Conservation (phyloP, 129 eudicot species). For the Flaveria linearis region DNA sequence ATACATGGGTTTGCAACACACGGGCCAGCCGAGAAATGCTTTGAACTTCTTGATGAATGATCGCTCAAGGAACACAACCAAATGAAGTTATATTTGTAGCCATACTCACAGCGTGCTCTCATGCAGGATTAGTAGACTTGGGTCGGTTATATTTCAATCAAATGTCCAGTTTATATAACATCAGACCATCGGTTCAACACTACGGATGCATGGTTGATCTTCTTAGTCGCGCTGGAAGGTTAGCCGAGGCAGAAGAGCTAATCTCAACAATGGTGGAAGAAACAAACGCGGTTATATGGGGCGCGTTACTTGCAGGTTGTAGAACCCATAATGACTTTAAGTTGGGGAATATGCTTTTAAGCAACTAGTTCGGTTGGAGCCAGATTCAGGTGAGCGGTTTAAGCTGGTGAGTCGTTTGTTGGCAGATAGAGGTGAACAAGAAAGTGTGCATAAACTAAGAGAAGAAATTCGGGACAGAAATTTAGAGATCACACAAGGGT, state of each 20-base stretch:
- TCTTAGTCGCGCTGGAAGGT: slow-evolving; percentile 48
- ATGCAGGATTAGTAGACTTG: slow-evolving; percentile 43
- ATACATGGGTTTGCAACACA: slow-evolving; percentile 46
- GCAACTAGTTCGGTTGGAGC: slow-evolving; percentile 43
- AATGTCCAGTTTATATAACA: slow-evolving; percentile 35
- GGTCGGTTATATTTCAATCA: slow-evolving; percentile 42
- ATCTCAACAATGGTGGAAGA: slow-evolving; percentile 38
- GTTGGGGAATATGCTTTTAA: slow-evolving; percentile 38
- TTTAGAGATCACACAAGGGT: slow-evolving; percentile 34
- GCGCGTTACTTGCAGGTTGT: slow-evolving; percentile 49
- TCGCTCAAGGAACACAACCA: slow-evolving; percentile 33
- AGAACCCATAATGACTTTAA: slow-evolving; percentile 36
- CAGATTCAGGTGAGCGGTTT: slow-evolving; percentile 36
- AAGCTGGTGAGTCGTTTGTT: slow-evolving; percentile 34
- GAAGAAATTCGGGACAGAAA: slow-evolving; percentile 21
- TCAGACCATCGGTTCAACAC: slow-evolving; percentile 51
- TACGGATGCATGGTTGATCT: slow-evolving; percentile 62
- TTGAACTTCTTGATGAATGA: slow-evolving; percentile 51
- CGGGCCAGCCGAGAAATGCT: slow-evolving; percentile 40
- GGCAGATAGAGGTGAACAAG: slow-evolving; percentile 28
- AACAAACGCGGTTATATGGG: slow-evolving; percentile 49
- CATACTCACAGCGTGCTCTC: slow-evolving; percentile 53
- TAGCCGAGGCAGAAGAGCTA: slow-evolving; percentile 45
- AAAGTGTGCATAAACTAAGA: slow-evolving; percentile 24
- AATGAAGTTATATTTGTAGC: slow-evolving; percentile 50